Evolutionary conservation across 139 green algal genomes (phyloP), one percentile per base, ranked within the genome.

Genomic region (Chlorella vulgaris): DNA sequence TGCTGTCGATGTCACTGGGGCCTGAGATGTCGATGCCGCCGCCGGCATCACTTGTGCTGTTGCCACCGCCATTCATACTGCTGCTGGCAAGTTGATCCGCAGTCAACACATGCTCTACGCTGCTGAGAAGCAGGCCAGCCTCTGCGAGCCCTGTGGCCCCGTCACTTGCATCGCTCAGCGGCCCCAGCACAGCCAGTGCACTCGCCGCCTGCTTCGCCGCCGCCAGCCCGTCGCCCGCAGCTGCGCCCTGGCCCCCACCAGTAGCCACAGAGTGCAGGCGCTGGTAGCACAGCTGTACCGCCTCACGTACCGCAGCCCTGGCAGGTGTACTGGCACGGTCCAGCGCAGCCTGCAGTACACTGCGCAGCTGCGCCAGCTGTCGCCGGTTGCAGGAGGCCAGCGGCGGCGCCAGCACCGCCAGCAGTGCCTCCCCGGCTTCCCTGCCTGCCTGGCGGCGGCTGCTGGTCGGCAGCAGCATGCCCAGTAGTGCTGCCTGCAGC

Each of bases 321-420:
- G 47, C 33, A 7, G n/a, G 43, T 60, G 67, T 35, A n/a, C 18
- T 15, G 4, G 31, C 8, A 18, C 4, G 26, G 0, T 24, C 35
- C 50, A 79, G 53, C 4, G 36, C 8, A 15, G 10, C 26, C 35
- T 68, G 51, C 24, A 68, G 42, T 26, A 53, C 73, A 3, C 53
- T 18, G 10, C 73, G 53, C 73, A 79, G 73, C 53, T 79, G 73
- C 53, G 7, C 29, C 35, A 79, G 33, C 73, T 69, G 73, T 24
- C 19, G 5, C 26, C 2, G 5, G 26, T 26, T 79, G 53, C 73
- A 68, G 10, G 38, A n/a, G 4, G 38, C 22, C 21, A 67, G 21
- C 0, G 38, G 35, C 7, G 51, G 35, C 28, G 35, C 35, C 8
- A 79, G 51, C 51, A 35, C 51, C 29, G 3, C 28, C 38, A 78